Percentiles rank a stretch among this genome's conserved stretches.
These are phyloP conservation scores for Dictyostelium intermedium DNA, from an alignment of 78 protist genomes.

Conservation along the genomic window DNA sequence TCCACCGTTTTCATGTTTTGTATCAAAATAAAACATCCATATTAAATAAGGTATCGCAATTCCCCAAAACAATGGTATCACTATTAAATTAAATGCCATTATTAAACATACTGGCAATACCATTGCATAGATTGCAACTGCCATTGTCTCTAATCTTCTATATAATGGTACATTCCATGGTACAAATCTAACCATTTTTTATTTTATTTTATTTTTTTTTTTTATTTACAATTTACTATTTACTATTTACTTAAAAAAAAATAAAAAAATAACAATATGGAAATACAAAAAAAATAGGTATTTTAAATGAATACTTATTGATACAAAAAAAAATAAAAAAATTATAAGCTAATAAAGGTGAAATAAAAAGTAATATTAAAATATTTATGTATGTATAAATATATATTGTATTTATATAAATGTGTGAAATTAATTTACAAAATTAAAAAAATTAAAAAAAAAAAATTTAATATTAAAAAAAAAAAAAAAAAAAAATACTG, in stretches of 20 bases:
- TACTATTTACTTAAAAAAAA: not conserved
- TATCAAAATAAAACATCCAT: constrained; percentile 37
- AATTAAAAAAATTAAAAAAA: not conserved
- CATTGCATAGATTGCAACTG: constrained; percentile 50
- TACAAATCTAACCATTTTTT: constrained; percentile 55
- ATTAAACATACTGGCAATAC: constrained; percentile 26
- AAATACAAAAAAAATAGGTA: not conserved
- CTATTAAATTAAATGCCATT: constrained; percentile 39
- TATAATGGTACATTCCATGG: constrained; percentile 25
- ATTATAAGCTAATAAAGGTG: too few species aligned
- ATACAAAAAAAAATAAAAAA: not conserved
- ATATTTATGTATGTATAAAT: too few species aligned
- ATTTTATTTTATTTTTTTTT: not conserved
- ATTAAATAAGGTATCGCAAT: constrained; percentile 56
- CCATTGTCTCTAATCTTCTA: constrained; percentile 45
- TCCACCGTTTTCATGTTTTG: constrained; percentile 54
- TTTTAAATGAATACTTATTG: not conserved
- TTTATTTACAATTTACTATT: not conserved
- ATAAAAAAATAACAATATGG: too few species aligned
- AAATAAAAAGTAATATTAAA: not conserved
- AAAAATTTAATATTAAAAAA: not conserved
- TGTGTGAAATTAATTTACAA: not conserved
- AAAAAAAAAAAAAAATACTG: not conserved
- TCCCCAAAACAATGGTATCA: constrained; percentile 64
- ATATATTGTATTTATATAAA: too few species aligned